phyloP scores from a whole-genome alignment of 2,329 filamentous ascomycete genomes.

The Cladophialophora carrionii region DNA sequence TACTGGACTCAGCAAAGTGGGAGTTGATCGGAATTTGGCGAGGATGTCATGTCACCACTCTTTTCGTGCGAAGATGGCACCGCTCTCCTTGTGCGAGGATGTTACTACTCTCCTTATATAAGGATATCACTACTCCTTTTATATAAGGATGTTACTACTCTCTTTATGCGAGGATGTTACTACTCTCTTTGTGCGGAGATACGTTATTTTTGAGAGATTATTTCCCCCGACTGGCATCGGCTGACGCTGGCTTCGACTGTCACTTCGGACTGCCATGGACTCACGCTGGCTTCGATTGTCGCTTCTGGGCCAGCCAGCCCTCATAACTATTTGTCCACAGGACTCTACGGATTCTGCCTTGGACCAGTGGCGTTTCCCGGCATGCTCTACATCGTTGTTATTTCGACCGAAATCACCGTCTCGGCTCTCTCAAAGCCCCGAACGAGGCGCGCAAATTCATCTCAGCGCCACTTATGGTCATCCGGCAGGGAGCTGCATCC shows the following conservation, averaged over 20 bases:
- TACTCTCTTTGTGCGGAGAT: not conserved
- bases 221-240: not conserved
- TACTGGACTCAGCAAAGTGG: too few species aligned
- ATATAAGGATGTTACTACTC: too few species aligned
- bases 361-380: not conserved
- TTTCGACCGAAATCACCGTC: not conserved
- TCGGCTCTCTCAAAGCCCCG: not conserved
- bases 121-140: too few species aligned
- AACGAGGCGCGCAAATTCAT: slow-evolving; percentile 4
- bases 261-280: too few species aligned
- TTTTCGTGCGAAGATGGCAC: too few species aligned
- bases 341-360: slow-evolving; percentile 3
- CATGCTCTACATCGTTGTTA: not conserved
- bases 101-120: too few species aligned
- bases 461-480: not conserved
- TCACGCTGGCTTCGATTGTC: not conserved
- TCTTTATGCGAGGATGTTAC: too few species aligned
- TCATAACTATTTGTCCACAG: not conserved
- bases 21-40: not conserved
- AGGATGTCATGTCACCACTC: slow-evolving; percentile 1
- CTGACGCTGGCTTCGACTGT: too few species aligned
- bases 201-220: not conserved
- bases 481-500: not conserved
- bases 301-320: slow-evolving; percentile 1
- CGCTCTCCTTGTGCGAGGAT: too few species aligned